Conservation (phyloP, 768 basidiomycete species). For the Naganishia onofrii region DNA sequence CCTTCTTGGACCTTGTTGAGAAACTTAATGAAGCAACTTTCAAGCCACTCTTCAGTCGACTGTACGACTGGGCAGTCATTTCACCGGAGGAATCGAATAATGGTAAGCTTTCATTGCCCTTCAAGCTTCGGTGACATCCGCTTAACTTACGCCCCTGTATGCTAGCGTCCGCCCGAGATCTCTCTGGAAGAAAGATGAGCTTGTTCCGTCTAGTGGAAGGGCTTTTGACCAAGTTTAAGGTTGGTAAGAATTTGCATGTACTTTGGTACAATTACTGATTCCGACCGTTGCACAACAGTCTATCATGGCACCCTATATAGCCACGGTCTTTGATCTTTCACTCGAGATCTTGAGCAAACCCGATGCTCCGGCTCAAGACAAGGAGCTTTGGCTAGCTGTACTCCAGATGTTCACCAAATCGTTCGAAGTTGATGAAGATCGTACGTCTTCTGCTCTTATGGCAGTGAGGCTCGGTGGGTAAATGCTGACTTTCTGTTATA, state of each 20-base stretch:
- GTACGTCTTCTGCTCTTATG: slow-evolving; percentile 55
- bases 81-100: slow-evolving; percentile 3
- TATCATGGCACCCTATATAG: slow-evolving; percentile 88
- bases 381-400: slow-evolving; percentile 64
- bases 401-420: slow-evolving; percentile 67
- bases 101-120: neutral
- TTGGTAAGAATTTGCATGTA: slow-evolving; percentile 43
- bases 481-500: neutral
- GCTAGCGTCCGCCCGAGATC: neutral
- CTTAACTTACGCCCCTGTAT: slow-evolving; percentile 31
- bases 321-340: slow-evolving; percentile 68
- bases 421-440: slow-evolving; percentile 73
- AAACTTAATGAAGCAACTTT: slow-evolving; percentile 91
- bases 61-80: slow-evolving; percentile 84
- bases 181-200: slow-evolving; percentile 59
- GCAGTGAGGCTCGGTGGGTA: neutral
- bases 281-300: slow-evolving; percentile 55
- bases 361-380: slow-evolving; percentile 50
- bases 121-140: slow-evolving; percentile 40
- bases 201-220: slow-evolving; percentile 72
- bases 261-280: neutral
- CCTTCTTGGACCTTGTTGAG: slow-evolving; percentile 83
- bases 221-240: slow-evolving; percentile 86
- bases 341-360: slow-evolving; percentile 58
- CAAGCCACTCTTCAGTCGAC: slow-evolving; percentile 80